These are phyloP conservation scores for Coelastrella sp. DNA, from an alignment of 139 green algal species.

Conservation along the genomic window DNA sequence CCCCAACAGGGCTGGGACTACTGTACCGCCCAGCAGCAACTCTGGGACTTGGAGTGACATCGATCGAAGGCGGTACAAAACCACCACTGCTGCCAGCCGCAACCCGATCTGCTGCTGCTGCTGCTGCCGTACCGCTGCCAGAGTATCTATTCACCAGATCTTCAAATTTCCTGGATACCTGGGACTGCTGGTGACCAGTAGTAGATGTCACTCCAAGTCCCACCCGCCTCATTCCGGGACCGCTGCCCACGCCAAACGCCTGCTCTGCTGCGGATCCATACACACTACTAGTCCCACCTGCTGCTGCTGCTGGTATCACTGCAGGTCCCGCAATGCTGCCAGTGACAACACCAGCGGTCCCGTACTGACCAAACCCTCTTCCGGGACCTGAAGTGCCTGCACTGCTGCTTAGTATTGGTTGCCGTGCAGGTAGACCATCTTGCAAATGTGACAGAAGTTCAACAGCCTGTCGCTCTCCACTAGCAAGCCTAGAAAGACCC, in stretches of 20 bases:
- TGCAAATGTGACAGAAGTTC: conserved; percentile 30
- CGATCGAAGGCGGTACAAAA: neutral
- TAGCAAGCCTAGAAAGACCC: neutral
- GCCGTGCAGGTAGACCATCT: neutral
- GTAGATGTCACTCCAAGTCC: neutral
- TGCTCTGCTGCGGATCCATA: conserved; percentile 19
- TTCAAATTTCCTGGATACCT: conserved; percentile 25
- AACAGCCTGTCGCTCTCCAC: conserved; percentile 28
- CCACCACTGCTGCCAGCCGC: neutral
- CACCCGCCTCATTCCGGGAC: neutral
- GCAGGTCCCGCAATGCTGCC: neutral
- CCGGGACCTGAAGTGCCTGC: neutral
- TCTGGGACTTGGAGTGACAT: neutral
- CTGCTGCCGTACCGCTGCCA: conserved; percentile 4
- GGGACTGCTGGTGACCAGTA: conserved; percentile 42
- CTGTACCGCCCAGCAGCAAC: neutral
- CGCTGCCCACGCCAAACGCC: neutral
- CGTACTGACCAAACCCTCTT: neutral
- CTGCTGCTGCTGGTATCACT: conserved; percentile 1
- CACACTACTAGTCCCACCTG: neutral
- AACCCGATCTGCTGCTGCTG: neutral
- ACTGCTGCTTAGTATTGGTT: neutral
- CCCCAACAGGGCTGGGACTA: neutral
- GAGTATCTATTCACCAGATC: conserved; percentile 16
- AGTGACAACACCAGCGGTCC: neutral